A percentile compares a stretch with the other conserved stretches of the same genome.
These are phyloP conservation scores for Hippophae rhamnoides DNA, from an alignment of 306 rosid species.

Conservation along the genomic window DNA sequence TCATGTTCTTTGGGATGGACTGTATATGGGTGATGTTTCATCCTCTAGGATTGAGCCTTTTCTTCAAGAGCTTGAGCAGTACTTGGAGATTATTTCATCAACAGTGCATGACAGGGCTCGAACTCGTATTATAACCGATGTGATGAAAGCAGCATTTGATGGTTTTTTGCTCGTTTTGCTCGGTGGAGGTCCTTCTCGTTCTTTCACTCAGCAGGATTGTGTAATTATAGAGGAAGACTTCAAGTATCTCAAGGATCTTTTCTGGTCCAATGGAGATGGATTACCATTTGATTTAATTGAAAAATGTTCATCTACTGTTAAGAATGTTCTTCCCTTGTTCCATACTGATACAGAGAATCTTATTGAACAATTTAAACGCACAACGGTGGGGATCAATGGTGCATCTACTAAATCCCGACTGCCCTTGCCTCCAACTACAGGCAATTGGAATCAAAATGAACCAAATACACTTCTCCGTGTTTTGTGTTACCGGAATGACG, in stretches of 20 bases:
- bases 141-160: conserved; percentile 83
- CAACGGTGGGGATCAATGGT: conserved; percentile 39
- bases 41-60: conserved; percentile 68
- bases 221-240: conserved; percentile 69
- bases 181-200: conserved; percentile 89
- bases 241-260: conserved; percentile 63
- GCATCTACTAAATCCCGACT: conserved; percentile 54
- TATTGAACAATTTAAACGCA: conserved; percentile 54
- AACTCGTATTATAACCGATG: conserved; percentile 67
- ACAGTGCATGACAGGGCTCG: conserved; percentile 81
- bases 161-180: conserved; percentile 71
- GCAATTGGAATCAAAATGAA: conserved; percentile 69
- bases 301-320: conserved; percentile 46
- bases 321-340: conserved; percentile 48
- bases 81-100: conserved; percentile 71
- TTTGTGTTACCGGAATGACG: conserved; percentile 77
- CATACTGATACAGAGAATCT: conserved; percentile 38
- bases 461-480: conserved; percentile 81
- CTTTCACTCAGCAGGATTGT: conserved; percentile 56
- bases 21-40: conserved; percentile 59
- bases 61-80: conserved; percentile 76
- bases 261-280: conserved; percentile 97
- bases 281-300: conserved; percentile 65
- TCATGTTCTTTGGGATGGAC: conserved; percentile 70
- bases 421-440: conserved; percentile 74